phyloP scores from a whole-genome alignment of 2,329 filamentous ascomycete genomes.

The Reticulascus tulasneorum region DNA sequence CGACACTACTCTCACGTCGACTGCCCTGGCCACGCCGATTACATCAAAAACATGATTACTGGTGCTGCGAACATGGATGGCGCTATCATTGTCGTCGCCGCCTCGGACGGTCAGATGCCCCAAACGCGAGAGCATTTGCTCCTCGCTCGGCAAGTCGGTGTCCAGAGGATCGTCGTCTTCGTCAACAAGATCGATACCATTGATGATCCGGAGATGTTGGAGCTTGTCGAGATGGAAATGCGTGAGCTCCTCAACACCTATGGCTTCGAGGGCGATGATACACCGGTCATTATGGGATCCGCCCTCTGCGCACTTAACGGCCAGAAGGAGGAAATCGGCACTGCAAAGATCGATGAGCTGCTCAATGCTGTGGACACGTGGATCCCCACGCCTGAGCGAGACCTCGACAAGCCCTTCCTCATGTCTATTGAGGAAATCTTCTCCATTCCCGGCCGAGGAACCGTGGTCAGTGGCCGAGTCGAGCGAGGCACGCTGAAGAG shows the following conservation, averaged over 20 bases:
- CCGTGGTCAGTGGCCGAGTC: conserved; percentile 93
- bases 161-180: conserved; percentile 97
- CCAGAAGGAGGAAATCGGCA: conserved; percentile 82
- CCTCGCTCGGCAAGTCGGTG: conserved; percentile 95
- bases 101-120: conserved; percentile 98
- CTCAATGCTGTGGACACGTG: conserved; percentile 85
- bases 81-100: conserved; percentile 96
- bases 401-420: conserved; percentile 96
- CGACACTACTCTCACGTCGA: conserved; percentile 99
- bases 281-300: conserved; percentile 94
- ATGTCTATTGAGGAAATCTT: conserved; percentile 97
- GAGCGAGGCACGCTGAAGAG: conserved; percentile 93
- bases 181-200: conserved; percentile 99
- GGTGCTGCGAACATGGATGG: conserved; percentile 99
- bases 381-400: conserved; percentile 93
- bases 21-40: conserved; percentile 99
- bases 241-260: conserved; percentile 89
- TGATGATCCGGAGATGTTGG: conserved; percentile 98
- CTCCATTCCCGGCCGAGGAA: conserved; percentile 89
- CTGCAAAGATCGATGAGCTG: conserved; percentile 85
- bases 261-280: conserved; percentile 97
- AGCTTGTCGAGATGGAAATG: conserved; percentile 99
- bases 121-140: conserved; percentile 98
- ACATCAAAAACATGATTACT: conserved; percentile 99
- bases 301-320: conserved; percentile 90